These are phyloP conservation scores for Auricularia cornea DNA, from an alignment of 768 basidiomycete species.

Conservation along the genomic window DNA sequence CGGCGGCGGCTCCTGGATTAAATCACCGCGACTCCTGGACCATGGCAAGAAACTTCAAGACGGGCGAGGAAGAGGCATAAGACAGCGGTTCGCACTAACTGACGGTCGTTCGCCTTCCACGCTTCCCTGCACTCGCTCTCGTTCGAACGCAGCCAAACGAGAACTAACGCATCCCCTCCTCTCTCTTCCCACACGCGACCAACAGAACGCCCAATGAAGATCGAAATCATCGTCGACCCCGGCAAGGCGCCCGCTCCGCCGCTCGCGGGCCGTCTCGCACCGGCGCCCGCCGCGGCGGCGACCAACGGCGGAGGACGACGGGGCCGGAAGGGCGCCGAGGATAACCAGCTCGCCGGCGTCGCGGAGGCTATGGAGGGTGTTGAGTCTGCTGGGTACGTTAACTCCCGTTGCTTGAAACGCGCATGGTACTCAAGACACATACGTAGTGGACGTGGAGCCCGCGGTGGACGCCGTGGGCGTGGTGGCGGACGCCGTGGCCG, in stretches of 20 bases:
- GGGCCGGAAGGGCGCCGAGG: conserved; percentile 4
- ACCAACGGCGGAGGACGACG: background rate
- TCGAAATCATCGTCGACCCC: conserved; percentile 93
- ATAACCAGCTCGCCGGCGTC: conserved; percentile 14
- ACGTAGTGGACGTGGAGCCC: conserved; percentile 21
- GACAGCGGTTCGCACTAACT: too few species aligned
- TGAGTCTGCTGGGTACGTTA: background rate
- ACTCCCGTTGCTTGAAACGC: too few species aligned
- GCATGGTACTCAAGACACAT: too few species aligned
- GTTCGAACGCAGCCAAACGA: background rate
- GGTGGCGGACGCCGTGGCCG: conserved; percentile 37
- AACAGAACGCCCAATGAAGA: conserved; percentile 94
- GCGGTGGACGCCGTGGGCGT: conserved; percentile 39
- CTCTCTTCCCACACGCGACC: conserved; percentile 2
- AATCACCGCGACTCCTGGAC: too few species aligned
- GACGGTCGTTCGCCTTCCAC: background rate
- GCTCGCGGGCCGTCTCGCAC: conserved; percentile 79
- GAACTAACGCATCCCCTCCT: conserved; percentile 4
- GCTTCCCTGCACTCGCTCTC: conserved; percentile 3
- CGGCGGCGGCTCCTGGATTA: too few species aligned
- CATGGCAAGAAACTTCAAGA: too few species aligned
- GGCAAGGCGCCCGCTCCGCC: conserved; percentile 50
- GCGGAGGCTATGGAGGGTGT: conserved; percentile 19
- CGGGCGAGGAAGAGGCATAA: too few species aligned
- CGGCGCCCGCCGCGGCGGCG: conserved; percentile 41